Evolutionary conservation across 495 filamentous ascomycete species (phyloP), one percentile per base, ranked within the genome.

Genomic region (Pyrenula aspistea): DNA sequence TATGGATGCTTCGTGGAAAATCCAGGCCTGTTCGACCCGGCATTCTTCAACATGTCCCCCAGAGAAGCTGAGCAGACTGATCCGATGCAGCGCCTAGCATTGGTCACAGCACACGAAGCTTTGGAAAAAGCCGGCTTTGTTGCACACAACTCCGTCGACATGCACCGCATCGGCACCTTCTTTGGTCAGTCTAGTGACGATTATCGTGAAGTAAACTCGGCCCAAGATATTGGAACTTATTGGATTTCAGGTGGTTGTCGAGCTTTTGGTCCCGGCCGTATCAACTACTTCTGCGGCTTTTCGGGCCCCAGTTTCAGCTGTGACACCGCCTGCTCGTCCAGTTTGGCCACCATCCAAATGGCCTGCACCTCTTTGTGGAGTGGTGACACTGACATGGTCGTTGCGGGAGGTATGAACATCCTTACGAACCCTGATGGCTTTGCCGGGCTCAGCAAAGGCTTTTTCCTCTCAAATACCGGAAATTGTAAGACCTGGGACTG

Each of bases 281-380:
- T 86, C 77, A 77, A 75, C 55, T 82, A 82, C 63, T 81, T 82
- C 63, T 86, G 90, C 61, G 83, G 83, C 52, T 89, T 89, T 61
- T 77, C 74, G 36, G 88, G 88, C 0, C 86, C 87, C 0, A 86
- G 80, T 56, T 77, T 82, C 67, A 86, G 77, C 60, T 72, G 89
- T 25, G 88, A 93, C 63, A 90, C 88, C 0, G 88, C 87, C 19
- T 93, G 88, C 63, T 89, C 84, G 4, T 86, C 79, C 20, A 82
- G 78, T 58, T 71, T 85, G 1, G 83, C 86, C 10, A 82, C 85
- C 3, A 79, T 90, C 55, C 82, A 68, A 19, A 73, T 86, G 2
- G 87, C 87, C 11, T 87, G 86, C 68, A 82, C 78, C 2, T 73
- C 86, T 0, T 72, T 90, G 8, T 83, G 81, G 74, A 73, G 75